phyloP scores from a whole-genome alignment of 1,284 basidiomycete species.

The Phaffia rhodozyma region DNA sequence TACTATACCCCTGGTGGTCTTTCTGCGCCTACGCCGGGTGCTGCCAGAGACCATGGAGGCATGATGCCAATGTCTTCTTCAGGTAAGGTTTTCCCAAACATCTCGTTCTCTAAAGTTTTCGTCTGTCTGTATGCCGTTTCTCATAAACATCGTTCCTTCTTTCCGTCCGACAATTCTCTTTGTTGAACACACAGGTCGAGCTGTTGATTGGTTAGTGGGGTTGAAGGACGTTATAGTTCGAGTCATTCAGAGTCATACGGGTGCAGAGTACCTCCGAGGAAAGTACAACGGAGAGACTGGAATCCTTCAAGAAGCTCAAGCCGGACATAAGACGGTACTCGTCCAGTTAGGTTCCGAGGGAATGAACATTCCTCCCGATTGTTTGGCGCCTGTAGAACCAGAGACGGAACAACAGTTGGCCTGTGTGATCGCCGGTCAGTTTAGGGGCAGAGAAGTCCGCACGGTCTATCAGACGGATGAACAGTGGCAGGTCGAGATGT shows the following conservation, averaged over 20 bases:
- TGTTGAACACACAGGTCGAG: neutral
- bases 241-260: neutral
- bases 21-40: constrained; percentile 7
- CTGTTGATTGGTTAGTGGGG: constrained; percentile 6
- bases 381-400: constrained; percentile 9
- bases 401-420: constrained; percentile 1
- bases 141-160: neutral
- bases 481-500: constrained; percentile 14
- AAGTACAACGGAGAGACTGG: constrained; percentile 9
- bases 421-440: neutral
- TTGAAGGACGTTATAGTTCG: constrained; percentile 7
- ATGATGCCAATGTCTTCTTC: neutral
- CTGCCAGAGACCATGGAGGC: constrained; percentile 1
- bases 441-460: neutral
- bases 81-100: neutral
- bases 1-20: constrained; percentile 2
- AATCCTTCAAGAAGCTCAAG: constrained; percentile 1
- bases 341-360: constrained; percentile 4
- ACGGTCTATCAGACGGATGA: constrained; percentile 14
- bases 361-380: constrained; percentile 10
- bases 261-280: constrained; percentile 2
- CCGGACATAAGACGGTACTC: constrained; percentile 1
- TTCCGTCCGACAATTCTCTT: neutral
- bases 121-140: neutral
- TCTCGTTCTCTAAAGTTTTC: neutral